Conservation (phyloP, 805 yeast genomes). For the Yarrowia phangngaensis region DNA sequence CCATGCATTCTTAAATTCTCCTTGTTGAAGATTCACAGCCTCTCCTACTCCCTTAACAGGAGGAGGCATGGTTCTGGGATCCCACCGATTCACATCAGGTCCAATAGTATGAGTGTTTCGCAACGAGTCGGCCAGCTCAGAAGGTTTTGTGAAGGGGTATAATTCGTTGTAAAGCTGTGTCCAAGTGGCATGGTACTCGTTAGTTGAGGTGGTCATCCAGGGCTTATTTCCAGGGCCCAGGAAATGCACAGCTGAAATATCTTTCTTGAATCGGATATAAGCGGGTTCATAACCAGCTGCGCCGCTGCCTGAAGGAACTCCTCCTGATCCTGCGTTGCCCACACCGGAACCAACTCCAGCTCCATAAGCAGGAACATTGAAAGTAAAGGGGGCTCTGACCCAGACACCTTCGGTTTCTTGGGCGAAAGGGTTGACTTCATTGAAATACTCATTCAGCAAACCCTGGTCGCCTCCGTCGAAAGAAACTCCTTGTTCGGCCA, state of each 20-base stretch:
- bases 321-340: conserved; percentile 20
- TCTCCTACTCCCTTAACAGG: conserved; percentile 34
- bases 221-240: conserved; percentile 41
- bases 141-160: conserved; percentile 15
- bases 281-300: conserved; percentile 74
- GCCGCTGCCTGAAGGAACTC: conserved; percentile 34
- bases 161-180: conserved; percentile 31
- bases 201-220: conserved; percentile 35
- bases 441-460: conserved; percentile 69
- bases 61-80: conserved; percentile 33
- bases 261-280: conserved; percentile 47
- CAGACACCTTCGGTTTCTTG: conserved; percentile 42
- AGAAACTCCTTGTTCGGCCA: conserved; percentile 39
- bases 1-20: conserved; percentile 30
- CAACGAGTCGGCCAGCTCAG: conserved; percentile 11
- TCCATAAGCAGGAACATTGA: conserved; percentile 67
- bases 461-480: conserved; percentile 97
- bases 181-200: conserved; percentile 27
- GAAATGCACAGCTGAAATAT: conserved; percentile 44
- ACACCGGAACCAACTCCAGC: not conserved
- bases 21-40: conserved; percentile 30
- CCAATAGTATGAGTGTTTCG: conserved; percentile 24
- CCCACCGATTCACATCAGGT: conserved; percentile 34
- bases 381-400: conserved; percentile 72
- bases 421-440: conserved; percentile 31